phyloP scores from a whole-genome alignment of 1,139 yeast genomes.

The Hyphopichia khmerensis region DNA sequence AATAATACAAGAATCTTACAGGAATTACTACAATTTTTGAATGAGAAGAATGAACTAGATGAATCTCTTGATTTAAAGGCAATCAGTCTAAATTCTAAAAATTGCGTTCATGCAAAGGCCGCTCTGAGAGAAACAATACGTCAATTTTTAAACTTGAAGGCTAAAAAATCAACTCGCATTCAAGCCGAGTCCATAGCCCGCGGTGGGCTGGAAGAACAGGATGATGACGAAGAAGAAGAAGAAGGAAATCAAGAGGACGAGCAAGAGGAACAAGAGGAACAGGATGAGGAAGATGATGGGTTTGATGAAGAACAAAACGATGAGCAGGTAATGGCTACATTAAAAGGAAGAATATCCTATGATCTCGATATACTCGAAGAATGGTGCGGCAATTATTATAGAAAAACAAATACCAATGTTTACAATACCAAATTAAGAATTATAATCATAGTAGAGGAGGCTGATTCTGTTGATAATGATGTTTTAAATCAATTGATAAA shows the following conservation, averaged over 20 bases:
- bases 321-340: conserved; percentile 6
- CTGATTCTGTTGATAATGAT: conserved; percentile 56
- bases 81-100: conserved; percentile 42
- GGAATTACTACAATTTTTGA: conserved; percentile 35
- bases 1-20: conserved; percentile 49
- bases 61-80: conserved; percentile 18
- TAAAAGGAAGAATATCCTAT: conserved; percentile 33
- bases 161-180: background rate
- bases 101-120: conserved; percentile 40
- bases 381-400: conserved; percentile 33
- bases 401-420: conserved; percentile 9
- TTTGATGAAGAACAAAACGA: conserved; percentile 6
- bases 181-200: background rate
- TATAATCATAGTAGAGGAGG: conserved; percentile 59
- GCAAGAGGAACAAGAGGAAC: conserved; percentile 10
- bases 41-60: conserved; percentile 5
- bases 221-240: conserved; percentile 4
- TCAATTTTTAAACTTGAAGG: conserved; percentile 21
- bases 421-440: conserved; percentile 21
- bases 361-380: conserved; percentile 53
- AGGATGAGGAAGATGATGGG: conserved; percentile 6
- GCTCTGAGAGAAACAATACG: conserved; percentile 38
- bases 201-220: background rate
- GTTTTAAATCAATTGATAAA: conserved; percentile 51
- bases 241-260: conserved; percentile 6